A percentile compares a stretch with the other conserved stretches of the same genome.
phyloP scores from a whole-genome alignment of 257 asterid species.

The Solanum corneliomulleri region DNA sequence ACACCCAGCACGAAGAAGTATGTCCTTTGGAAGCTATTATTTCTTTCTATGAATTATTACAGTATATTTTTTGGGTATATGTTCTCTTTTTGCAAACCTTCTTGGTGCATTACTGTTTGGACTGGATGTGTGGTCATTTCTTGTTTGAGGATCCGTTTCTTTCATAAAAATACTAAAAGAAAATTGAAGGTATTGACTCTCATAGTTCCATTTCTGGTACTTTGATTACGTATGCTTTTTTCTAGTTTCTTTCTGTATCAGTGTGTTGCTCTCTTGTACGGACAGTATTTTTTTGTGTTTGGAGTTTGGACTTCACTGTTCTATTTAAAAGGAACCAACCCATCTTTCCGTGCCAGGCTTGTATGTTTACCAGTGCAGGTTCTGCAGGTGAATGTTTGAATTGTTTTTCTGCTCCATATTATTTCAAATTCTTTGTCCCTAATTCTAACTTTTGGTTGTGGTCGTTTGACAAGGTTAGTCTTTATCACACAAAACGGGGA shows the following conservation, averaged over 20 bases:
- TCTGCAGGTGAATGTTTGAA: neutral
- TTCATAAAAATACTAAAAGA: neutral
- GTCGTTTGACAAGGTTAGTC: neutral
- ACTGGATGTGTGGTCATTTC: neutral
- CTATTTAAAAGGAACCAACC: neutral
- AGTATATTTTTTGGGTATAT: neutral
- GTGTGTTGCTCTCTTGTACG: neutral
- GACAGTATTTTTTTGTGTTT: neutral
- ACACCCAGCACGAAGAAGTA: slow-evolving; percentile 22
- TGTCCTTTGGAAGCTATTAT: neutral
- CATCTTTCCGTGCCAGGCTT: neutral
- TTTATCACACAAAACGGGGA: neutral
- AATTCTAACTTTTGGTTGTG: neutral
- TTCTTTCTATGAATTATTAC: slow-evolving; percentile 4
- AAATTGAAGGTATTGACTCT: neutral
- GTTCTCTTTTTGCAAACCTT: neutral
- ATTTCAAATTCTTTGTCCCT: neutral
- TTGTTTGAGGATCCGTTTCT: neutral
- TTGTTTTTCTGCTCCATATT: neutral
- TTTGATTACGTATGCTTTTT: neutral
- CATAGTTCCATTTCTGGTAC: neutral
- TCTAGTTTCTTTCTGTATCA: neutral
- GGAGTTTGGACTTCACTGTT: neutral
- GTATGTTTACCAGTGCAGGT: neutral
- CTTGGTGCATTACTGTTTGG: neutral